Base-by-base conservation (phyloP, 177 flowering plant species). In the Vitis hybrid region DNA sequence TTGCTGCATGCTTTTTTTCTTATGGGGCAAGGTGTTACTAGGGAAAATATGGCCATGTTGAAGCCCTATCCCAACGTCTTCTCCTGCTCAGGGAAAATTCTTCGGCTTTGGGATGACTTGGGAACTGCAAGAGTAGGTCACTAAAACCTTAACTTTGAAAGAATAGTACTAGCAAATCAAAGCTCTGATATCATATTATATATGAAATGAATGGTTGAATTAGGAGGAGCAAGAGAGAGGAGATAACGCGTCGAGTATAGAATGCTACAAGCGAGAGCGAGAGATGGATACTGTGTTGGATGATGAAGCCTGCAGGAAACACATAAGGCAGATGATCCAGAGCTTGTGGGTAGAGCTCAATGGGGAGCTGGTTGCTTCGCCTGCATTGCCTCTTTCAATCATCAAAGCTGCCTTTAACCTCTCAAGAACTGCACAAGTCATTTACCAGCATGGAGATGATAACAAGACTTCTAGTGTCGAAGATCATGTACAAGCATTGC, bases 1-100 rank as follows among this genome's bases (percentile, higher is more conserved):
- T 66, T 79, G 62, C 79, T 79, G 57, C 82, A 79, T 55, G 23
- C 78, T 1, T 79, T 75, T 69, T 79, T 79, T 54, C 63, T 79
- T 15, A 60, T 78, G 48, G 81, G 81, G 14, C 48, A 72, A 54
- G 77, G 64, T 18, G 74, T 79, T 1, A 79, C 63, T 0, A 49
- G 63, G 48, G 55, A 70, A 15, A 72, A 67, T 2, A 19, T 62
- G 8, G 60, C 56, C 34, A 18, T 65, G 61, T 21, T 65, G 50
- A 58, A 69, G 23, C 77, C 79, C 23, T 76, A 79, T 40, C 82
- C 82, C 17, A 65, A 56, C 55, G 5, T 72, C 17, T 79, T 79
- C 66, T 72, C 76, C 5, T 18, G 56, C 11, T 52, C 82, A 1
- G 82, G 82, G 8, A 59, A 54, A 61, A 79, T 79, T 66, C 82